A percentile compares a stretch with the other conserved stretches of the same genome.
Conservation (phyloP, 805 yeast genomes). For the Candida chauliodis region DNA sequence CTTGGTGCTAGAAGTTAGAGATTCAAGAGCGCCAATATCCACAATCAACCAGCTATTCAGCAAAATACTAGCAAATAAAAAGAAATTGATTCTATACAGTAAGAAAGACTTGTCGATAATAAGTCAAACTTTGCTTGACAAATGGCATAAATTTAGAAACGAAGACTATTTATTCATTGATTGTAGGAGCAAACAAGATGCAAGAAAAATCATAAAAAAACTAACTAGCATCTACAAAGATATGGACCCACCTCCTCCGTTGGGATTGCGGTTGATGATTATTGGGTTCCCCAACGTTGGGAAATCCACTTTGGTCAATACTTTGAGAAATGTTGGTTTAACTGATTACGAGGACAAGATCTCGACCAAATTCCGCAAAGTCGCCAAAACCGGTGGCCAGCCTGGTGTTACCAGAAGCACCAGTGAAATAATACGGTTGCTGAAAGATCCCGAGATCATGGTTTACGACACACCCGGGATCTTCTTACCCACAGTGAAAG, state of each 20-base stretch:
- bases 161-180: conserved; percentile 51
- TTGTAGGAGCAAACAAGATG: conserved; percentile 49
- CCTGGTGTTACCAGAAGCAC: conserved; percentile 89
- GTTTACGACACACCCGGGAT: conserved; percentile 94
- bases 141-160: conserved; percentile 29
- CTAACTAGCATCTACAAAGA: conserved; percentile 43
- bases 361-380: conserved; percentile 49
- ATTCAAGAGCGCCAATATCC: conserved; percentile 83
- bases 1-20: conserved; percentile 79
- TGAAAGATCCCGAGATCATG: conserved; percentile 57
- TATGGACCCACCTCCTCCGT: conserved; percentile 71
- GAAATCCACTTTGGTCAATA: conserved; percentile 81
- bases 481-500: conserved; percentile 68
- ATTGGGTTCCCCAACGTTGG: conserved; percentile 99
- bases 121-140: conserved; percentile 26
- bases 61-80: conserved; percentile 51
- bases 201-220: conserved; percentile 45
- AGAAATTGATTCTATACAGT: conserved; percentile 67
- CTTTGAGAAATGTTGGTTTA: conserved; percentile 49
- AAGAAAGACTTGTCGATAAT: conserved; percentile 64
- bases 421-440: conserved; percentile 68
- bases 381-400: conserved; percentile 77
- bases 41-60: conserved; percentile 81
- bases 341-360: conserved; percentile 19
- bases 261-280: conserved; percentile 73